Evolutionary conservation across 2,329 filamentous ascomycete genomes (phyloP).

Genomic region (Calonectria fujianensis): DNA sequence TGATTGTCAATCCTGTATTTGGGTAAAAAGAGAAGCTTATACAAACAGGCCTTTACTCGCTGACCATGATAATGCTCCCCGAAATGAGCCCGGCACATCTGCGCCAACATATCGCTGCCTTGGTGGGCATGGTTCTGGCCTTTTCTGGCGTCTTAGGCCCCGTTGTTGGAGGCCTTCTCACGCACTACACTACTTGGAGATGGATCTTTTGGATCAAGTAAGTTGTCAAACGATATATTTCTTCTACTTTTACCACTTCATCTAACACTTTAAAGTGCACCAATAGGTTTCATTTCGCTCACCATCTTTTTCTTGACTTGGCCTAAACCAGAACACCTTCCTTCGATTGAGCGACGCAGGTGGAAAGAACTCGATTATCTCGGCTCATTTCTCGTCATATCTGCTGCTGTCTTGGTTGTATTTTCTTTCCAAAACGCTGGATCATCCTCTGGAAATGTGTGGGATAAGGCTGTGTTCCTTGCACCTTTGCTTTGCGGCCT

Average conservation of each 20-base stretch:
- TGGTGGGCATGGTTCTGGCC: conserved; percentile 70
- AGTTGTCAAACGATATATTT: conserved; percentile 43
- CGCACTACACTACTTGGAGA: conserved; percentile 69
- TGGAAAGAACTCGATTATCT: conserved; percentile 73
- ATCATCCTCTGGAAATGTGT: conserved; percentile 59
- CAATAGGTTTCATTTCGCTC: conserved; percentile 68
- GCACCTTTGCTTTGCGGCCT: conserved; percentile 57
- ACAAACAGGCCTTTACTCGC: conserved; percentile 68
- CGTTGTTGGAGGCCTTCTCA: conserved; percentile 70
- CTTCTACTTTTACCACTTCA: not conserved
- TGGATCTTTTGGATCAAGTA: conserved; percentile 78
- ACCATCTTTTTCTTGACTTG: conserved; percentile 69
- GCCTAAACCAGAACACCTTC: conserved; percentile 67
- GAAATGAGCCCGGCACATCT: conserved; percentile 67
- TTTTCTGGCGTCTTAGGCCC: conserved; percentile 71
- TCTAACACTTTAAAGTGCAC: conserved; percentile 63
- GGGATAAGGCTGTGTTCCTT: conserved; percentile 63
- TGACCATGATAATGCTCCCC: conserved; percentile 73
- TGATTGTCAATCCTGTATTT: not conserved
- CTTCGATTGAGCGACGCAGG: conserved; percentile 60
- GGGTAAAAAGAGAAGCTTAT: not conserved
- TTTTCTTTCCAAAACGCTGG: conserved; percentile 75
- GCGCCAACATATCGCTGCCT: conserved; percentile 65
- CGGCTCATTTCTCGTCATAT: conserved; percentile 72
- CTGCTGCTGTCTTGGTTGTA: conserved; percentile 72